These are phyloP conservation scores for Aschersonia sp. DNA, from an alignment of 2,329 filamentous ascomycete species.

Conservation along the genomic window DNA sequence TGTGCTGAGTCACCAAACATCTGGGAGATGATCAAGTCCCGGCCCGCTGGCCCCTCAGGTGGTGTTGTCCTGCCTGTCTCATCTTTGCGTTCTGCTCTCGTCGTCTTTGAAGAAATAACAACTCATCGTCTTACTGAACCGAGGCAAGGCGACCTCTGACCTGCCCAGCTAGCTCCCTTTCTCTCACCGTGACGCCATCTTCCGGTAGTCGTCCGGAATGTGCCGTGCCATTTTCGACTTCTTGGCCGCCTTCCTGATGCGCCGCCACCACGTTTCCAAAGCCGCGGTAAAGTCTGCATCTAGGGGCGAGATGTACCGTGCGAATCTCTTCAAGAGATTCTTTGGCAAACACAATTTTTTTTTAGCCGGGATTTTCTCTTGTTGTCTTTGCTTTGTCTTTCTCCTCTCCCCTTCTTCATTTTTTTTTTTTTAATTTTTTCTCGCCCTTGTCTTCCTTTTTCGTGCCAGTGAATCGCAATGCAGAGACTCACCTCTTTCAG, in stretches of 20 bases:
- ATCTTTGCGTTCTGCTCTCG: not conserved
- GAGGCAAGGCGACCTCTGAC: no score
- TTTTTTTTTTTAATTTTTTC: not conserved
- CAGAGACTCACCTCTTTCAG: slow-evolving; percentile 16
- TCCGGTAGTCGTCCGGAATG: slow-evolving; percentile 16
- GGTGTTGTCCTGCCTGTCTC: not conserved
- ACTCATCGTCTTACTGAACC: no score
- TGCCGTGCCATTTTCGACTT: slow-evolving; percentile 19
- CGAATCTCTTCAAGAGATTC: slow-evolving; percentile 17
- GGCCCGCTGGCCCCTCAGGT: no score
- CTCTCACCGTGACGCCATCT: slow-evolving; percentile 14
- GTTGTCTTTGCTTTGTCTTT: not conserved
- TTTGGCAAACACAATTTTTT: slow-evolving; percentile 2
- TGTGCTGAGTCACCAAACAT: no score
- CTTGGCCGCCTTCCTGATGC: slow-evolving; percentile 17
- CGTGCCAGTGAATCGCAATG: not conserved
- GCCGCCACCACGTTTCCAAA: slow-evolving; percentile 20
- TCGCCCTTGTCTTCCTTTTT: not conserved
- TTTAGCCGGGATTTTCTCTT: no score
- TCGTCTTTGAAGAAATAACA: no score
- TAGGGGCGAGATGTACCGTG: slow-evolving; percentile 11
- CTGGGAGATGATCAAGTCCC: no score
- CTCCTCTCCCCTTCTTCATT: not conserved
- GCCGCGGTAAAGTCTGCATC: slow-evolving; percentile 15
- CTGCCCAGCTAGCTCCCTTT: not conserved